Evolutionary conservation across 164 flowering plant genomes (phyloP), one percentile per base, ranked within the genome.

Genomic region (Aristolochia californica): DNA sequence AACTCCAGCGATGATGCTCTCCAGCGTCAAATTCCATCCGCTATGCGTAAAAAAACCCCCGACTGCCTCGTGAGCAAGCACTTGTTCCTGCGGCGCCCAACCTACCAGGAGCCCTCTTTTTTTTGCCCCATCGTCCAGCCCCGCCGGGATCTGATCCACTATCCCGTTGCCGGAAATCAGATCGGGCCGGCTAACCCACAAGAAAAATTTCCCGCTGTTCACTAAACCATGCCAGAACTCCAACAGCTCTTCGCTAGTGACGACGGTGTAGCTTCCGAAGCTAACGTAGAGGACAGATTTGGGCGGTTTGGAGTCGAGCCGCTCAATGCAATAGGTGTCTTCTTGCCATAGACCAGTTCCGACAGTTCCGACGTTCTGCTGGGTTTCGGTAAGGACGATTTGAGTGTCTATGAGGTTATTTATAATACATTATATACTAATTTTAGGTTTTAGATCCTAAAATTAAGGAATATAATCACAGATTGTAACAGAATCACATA

Each of bases 281-380:
- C 84, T 79, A 0, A 79, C 81, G n/a, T 80, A 84, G 17, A 84
- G 22, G 10, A 84, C 87, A 0, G 86, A 84, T 2, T 67, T 62
- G 0, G 45, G 4, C 0, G 77, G 72, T 28, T 79, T 76, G 0
- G 58, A 9, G 28, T 80, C 74, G 2, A 84, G 79, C 91, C 85
- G 82, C 11, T 56, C 18, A 13, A 84, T 50, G 73, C 83, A 84
- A 49, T 69, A 71, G 5, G 57, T 43, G 58, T 84, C 82, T 24
- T 66, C 74, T 50, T 68, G 16, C 74, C 73, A 66, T 10, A 77
- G 58, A 48, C 73, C 63, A n/a, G 47, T 59, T 1, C 68, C 62
- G 15, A 72, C 50, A 44, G 72, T 61, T 5, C 61, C 57, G 23
- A 61, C 17, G 9, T 61, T 7, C 34, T 51, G 40, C 21, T 26